Percentiles rank a stretch among this genome's conserved stretches.
Evolutionary conservation across 805 yeast genomes (phyloP).

Genomic region (Blastobotrys robertii): DNA sequence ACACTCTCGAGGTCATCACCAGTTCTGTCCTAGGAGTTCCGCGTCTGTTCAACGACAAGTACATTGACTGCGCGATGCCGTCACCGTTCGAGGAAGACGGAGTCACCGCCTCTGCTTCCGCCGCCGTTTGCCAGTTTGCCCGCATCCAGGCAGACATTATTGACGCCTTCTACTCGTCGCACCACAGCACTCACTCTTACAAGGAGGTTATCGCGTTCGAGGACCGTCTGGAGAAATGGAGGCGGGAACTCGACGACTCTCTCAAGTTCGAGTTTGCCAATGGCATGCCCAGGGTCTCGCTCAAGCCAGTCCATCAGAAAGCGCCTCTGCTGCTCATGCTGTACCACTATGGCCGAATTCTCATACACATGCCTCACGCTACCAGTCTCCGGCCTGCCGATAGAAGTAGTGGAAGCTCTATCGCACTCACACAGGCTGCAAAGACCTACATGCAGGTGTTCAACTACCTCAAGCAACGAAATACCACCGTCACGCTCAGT

Average conservation of each 20-base stretch:
- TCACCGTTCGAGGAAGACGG: constrained; percentile 21
- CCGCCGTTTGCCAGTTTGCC: constrained; percentile 32
- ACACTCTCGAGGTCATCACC: constrained; percentile 64
- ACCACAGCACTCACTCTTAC: constrained; percentile 13
- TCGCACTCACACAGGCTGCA: constrained; percentile 27
- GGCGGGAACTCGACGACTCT: constrained; percentile 52
- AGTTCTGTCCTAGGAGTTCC: constrained; percentile 78
- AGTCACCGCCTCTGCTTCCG: constrained; percentile 4
- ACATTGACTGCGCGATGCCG: constrained; percentile 81
- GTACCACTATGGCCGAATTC: constrained; percentile 52
- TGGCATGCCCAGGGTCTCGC: constrained; percentile 21
- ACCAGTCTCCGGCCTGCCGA: constrained; percentile 4
- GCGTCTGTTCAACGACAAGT: constrained; percentile 65
- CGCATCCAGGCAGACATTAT: constrained; percentile 65
- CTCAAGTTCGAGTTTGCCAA: constrained; percentile 47
- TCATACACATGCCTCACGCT: constrained; percentile 47
- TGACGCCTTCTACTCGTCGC: constrained; percentile 37
- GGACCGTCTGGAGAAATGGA: constrained; percentile 69
- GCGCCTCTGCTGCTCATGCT: constrained; percentile 40
- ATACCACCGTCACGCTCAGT: constrained; percentile 22
- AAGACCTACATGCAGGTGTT: constrained; percentile 22
- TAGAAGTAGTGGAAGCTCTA: constrained; percentile 21
- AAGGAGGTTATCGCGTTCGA: constrained; percentile 34
- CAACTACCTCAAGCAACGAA: constrained; percentile 20
- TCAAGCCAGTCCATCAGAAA: constrained; percentile 22